These are phyloP conservation scores for Cladophialophora bantiana DNA, from an alignment of 2,329 filamentous ascomycete genomes.

Conservation along the genomic window DNA sequence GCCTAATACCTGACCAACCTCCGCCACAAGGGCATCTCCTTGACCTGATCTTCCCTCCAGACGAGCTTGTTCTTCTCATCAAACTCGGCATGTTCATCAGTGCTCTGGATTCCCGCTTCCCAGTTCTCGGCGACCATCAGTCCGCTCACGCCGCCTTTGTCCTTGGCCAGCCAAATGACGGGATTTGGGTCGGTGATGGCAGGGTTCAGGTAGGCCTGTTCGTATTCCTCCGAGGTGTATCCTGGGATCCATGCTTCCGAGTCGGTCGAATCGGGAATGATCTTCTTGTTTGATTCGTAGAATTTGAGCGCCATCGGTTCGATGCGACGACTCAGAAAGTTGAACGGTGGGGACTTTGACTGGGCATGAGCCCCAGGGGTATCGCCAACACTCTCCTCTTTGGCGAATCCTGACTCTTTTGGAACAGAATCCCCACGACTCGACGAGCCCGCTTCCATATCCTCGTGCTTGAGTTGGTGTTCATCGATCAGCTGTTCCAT, in stretches of 20 bases:
- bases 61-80: constrained; percentile 72
- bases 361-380: constrained; percentile 15
- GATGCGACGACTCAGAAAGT: constrained; percentile 30
- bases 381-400: constrained; percentile 39
- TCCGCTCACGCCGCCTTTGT: constrained; percentile 73
- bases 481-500: constrained; percentile 33
- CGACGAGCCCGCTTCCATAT: constrained; percentile 26
- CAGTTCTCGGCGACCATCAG: constrained; percentile 78
- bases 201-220: constrained; percentile 76
- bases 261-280: constrained; percentile 67
- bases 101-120: constrained; percentile 72
- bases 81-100: constrained; percentile 75
- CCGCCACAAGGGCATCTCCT: constrained; percentile 33
- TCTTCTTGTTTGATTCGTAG: constrained; percentile 52
- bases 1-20: constrained; percentile 32
- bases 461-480: constrained; percentile 30
- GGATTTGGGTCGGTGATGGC: constrained; percentile 68
- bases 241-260: constrained; percentile 69
- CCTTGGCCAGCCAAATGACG: constrained; percentile 81
- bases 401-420: constrained; percentile 19
- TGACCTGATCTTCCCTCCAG: constrained; percentile 62
- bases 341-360: constrained; percentile 39
- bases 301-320: constrained; percentile 32
- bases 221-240: constrained; percentile 68
- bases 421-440: constrained; percentile 30